A percentile compares a stretch with the other conserved stretches of the same genome.
phyloP scores from a whole-genome alignment of 768 basidiomycete species.

The Tricholoma sp. region DNA sequence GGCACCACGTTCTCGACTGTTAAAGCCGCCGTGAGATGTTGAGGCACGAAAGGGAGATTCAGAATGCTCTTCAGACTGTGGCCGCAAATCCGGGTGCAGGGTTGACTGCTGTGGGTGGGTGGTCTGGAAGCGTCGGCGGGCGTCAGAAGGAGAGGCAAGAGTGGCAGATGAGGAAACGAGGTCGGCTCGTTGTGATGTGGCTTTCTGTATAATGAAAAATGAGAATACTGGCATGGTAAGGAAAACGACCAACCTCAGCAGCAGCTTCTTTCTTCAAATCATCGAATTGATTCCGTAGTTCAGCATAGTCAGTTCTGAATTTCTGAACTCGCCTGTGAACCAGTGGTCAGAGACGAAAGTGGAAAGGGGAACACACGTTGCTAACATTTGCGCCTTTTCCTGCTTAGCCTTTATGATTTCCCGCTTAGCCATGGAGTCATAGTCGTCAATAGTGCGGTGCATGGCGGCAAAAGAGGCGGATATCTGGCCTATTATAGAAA shows the following conservation, averaged over 20 bases:
- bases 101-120: conserved; percentile 40
- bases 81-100: conserved; percentile 48
- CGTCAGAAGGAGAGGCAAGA: conserved; percentile 43
- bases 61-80: conserved; percentile 47
- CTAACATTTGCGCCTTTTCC: conserved; percentile 91
- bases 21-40: conserved; percentile 48
- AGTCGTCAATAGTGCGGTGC: conserved; percentile 93
- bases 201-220: conserved; percentile 39
- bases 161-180: conserved; percentile 48
- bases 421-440: conserved; percentile 92
- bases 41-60: conserved; percentile 82
- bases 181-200: conserved; percentile 55
- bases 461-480: conserved; percentile 95
- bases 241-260: conserved; percentile 33
- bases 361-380: conserved; percentile 8
- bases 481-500: conserved; percentile 75
- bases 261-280: conserved; percentile 57
- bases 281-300: conserved; percentile 82
- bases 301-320: conserved; percentile 82
- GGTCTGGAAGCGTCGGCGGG: conserved; percentile 62
- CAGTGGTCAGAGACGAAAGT: conserved; percentile 4
- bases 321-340: conserved; percentile 79
- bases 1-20: conserved; percentile 68
- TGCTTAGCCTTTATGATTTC: conserved; percentile 96
- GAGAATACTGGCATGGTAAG: neutral